A percentile compares a stretch with the other conserved stretches of the same genome.
Conservation (phyloP, 805 yeast genomes). For the Candida taoyuanica region DNA sequence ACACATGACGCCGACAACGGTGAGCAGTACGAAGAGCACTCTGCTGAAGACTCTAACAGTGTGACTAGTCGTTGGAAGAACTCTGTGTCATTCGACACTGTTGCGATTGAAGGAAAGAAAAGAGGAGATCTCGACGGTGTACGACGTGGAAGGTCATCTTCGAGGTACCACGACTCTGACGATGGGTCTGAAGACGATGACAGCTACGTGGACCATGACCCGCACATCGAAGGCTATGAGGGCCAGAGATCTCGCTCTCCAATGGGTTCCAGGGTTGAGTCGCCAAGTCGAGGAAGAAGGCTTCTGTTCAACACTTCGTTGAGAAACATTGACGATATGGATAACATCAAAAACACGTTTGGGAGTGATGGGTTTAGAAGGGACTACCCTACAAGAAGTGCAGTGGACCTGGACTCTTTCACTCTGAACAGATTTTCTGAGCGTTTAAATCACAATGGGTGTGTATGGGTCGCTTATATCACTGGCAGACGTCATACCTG, state of each 20-base stretch:
- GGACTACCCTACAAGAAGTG: slow-evolving; percentile 23
- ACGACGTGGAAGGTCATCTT: slow-evolving; percentile 2
- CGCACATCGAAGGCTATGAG: not conserved
- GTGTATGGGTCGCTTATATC: slow-evolving; percentile 45
- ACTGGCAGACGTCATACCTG: slow-evolving; percentile 75
- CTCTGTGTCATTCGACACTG: slow-evolving; percentile 4
- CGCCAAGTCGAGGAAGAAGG: not conserved
- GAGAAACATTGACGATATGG: not conserved
- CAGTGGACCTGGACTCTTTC: slow-evolving; percentile 15
- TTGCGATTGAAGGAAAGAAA: not conserved
- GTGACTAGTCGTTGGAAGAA: slow-evolving; percentile 1
- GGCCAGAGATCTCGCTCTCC: slow-evolving; percentile 16
- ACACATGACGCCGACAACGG: not conserved
- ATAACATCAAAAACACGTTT: not conserved
- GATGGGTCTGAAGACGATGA: slow-evolving; percentile 1
- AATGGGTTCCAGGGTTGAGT: slow-evolving; percentile 4
- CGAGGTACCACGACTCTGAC: slow-evolving; percentile 1
- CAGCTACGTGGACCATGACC: slow-evolving; percentile 1
- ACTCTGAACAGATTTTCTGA: slow-evolving; percentile 1
- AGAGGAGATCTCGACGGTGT: slow-evolving; percentile 3
- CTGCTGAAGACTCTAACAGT: too few species aligned
- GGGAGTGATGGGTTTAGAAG: slow-evolving; percentile 16
- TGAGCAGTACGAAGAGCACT: not conserved
- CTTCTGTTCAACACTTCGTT: not conserved
- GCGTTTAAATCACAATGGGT: not conserved